phyloP scores from a whole-genome alignment of 179 eudicot genomes.

The Amaranthus tricolor region DNA sequence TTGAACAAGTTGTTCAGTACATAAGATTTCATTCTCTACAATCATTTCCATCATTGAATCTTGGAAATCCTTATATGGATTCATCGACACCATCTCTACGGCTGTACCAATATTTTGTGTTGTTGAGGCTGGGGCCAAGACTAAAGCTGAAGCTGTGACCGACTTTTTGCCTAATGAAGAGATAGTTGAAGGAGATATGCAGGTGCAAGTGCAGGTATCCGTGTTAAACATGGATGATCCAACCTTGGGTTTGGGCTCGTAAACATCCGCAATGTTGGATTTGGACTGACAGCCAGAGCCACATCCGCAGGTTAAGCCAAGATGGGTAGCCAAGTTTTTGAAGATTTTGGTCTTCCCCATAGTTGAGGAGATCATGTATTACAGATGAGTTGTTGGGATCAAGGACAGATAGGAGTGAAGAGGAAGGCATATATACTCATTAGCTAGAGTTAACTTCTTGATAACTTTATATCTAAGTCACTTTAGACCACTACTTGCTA shows the following conservation, averaged over 20 bases:
- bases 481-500: background rate
- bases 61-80: conserved; percentile 76
- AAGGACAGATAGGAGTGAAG: conserved; percentile 2
- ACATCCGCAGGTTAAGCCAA: conserved; percentile 25
- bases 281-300: conserved; percentile 8
- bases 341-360: conserved; percentile 27
- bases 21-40: conserved; percentile 61
- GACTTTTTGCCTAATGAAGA: background rate
- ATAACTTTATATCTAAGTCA: background rate
- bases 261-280: conserved; percentile 9
- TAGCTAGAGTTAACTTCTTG: conserved; percentile 27
- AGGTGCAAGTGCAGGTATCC: conserved; percentile 13
- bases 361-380: conserved; percentile 22
- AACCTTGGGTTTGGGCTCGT: conserved; percentile 21
- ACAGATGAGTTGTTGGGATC: background rate
- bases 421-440: conserved; percentile 14
- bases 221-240: conserved; percentile 14
- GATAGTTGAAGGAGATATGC: conserved; percentile 2
- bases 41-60: conserved; percentile 85
- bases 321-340: conserved; percentile 19
- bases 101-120: conserved; percentile 28
- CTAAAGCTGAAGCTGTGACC: background rate
- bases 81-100: conserved; percentile 73
- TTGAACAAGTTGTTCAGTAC: conserved; percentile 55
- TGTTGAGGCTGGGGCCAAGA: background rate